Evolutionary conservation across 2,329 filamentous ascomycete species (phyloP), one percentile per base, ranked within the genome.

Genomic region (Nemania serpens): DNA sequence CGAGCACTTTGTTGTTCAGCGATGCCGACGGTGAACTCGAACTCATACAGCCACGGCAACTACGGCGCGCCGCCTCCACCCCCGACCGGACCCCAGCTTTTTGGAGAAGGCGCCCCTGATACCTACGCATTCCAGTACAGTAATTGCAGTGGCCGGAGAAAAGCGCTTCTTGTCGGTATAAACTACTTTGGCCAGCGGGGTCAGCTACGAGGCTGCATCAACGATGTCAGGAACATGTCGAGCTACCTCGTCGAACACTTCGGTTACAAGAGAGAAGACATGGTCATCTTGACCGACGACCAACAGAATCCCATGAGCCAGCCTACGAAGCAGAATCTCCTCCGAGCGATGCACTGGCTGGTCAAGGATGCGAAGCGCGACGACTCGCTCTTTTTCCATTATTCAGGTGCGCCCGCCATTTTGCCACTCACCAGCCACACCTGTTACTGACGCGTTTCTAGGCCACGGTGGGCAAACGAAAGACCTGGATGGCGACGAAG

Each of bases 221-320:
- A 98, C 74, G 94, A 98, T 74, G 94, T 97, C 45, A 91, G 93
- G 78, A 97, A 97, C 79, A 96, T 98, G 92, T 96, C 93, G 20
- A 84, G 85, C 51, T 98, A 97, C 74, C 81, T 98, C 60, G 91
- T 91, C 65, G 87, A 93, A 75, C 88, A 92, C 72, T 97, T 96
- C 75, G 91, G 91, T 33, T 98, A 98, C 76, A 93, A 92, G 77
- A 83, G 93, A 60, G 94, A 97, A 76, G 93, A 98, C 73, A 98
- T 98, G 94, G 94, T 98, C 18, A 88, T 95, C 64, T 83, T 98
- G 74, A 97, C 94, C 41, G 94, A 98, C 73, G 94, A 98, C 74
- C 93, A 97, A 79, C 92, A 97, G 75, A 97, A 97, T 70, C 91
- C 92, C 25, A 96, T 97, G 91, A 96, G 92, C 77, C 92, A 97